Evolutionary conservation across 225 moss, liverwort and hornwort species (phyloP), one percentile per base, ranked within the genome.

Genomic region (Bryum argenteum): DNA sequence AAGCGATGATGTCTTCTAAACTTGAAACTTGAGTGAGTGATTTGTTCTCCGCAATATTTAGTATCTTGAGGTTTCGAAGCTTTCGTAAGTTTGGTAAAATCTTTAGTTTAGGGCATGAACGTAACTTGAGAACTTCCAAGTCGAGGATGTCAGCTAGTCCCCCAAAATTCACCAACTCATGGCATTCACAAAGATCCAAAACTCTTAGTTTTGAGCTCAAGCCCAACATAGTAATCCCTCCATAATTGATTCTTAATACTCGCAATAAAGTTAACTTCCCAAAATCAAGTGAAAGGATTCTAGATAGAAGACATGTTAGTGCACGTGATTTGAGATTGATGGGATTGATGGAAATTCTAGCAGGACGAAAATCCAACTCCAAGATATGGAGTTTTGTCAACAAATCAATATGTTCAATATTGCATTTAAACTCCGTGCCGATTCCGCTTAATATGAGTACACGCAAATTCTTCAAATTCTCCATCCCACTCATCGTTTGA

Each of bases 221-320:
- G 41, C 68, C 21, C 6, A 22, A 55, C 1, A 55, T 55, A 16
- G 9, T 41, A 2, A 55, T 4, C 21, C 10, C 2, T 0, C 22
- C 11, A 1, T 0, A 0, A 0, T 6, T 0, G 15, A 55, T 0
- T 17, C 16, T 55, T 9, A 23, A 16, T 15, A 10, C 16, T 10
- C 1, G 21, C 10, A 68, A 14, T 7, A 1, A 10, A 41, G 11
- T 42, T 10, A 56, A 1, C 5, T 15, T 2, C 3, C 7, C 11
- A 0, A 55, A 41, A 42, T 53, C 33, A 1, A 51, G 28, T 26
- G 4, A 26, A 4, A 4, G 4, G 26, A n/a, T n/a, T n/a, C n/a
- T n/a, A n/a, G n/a, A n/a, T n/a, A n/a, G n/a, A n/a, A n/a, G n/a
- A n/a, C n/a, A n/a, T n/a, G n/a, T n/a, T n/a, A n/a, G n/a, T n/a